Percentiles rank a stretch among this genome's conserved stretches.
Conservation (phyloP, 1,284 basidiomycete genomes). For the Lignosus rhinocerotis region DNA sequence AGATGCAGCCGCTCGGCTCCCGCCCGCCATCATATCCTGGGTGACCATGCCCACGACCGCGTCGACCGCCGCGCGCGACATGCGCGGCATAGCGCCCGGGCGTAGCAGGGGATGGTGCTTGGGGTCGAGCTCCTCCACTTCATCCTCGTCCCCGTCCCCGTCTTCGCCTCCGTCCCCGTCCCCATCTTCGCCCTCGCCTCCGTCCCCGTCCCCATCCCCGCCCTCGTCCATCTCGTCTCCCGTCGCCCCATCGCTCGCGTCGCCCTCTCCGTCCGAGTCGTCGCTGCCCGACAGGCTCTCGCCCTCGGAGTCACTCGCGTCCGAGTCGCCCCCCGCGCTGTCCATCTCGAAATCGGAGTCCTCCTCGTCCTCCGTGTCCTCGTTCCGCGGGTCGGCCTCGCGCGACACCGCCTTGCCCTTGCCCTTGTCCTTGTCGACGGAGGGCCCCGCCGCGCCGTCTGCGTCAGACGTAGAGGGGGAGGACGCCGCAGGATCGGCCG, state of each 20-base stretch:
- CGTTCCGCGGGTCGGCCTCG: constrained; percentile 34
- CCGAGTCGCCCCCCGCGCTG: constrained; percentile 27
- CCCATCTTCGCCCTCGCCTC: constrained; percentile 23
- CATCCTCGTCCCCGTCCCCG: constrained; percentile 28
- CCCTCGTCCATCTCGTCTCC: constrained; percentile 24
- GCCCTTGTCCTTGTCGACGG: constrained; percentile 17
- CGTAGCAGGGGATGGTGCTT: constrained; percentile 62
- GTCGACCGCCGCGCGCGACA: constrained; percentile 66
- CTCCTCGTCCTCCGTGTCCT: constrained; percentile 52
- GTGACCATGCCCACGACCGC: constrained; percentile 63
- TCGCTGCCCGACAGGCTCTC: background rate
- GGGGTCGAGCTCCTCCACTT: constrained; percentile 48
- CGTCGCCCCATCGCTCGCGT: constrained; percentile 25
- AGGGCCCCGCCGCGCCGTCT: constrained; percentile 4
- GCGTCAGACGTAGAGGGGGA: constrained; percentile 5
- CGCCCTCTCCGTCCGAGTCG: constrained; percentile 28
- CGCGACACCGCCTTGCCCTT: constrained; percentile 26
- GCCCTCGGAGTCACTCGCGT: constrained; percentile 20
- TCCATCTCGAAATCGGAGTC: constrained; percentile 49
- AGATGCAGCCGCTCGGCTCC: background rate
- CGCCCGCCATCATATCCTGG: constrained; percentile 30
- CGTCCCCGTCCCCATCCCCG: constrained; percentile 30
- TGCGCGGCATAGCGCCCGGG: constrained; percentile 64
- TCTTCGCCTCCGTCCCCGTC: constrained; percentile 27
- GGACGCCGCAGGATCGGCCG: constrained; percentile 2